A percentile compares a stretch with the other conserved stretches of the same genome.
Evolutionary conservation across 306 rosid species (phyloP).

Genomic region (Potentilla sterilis): DNA sequence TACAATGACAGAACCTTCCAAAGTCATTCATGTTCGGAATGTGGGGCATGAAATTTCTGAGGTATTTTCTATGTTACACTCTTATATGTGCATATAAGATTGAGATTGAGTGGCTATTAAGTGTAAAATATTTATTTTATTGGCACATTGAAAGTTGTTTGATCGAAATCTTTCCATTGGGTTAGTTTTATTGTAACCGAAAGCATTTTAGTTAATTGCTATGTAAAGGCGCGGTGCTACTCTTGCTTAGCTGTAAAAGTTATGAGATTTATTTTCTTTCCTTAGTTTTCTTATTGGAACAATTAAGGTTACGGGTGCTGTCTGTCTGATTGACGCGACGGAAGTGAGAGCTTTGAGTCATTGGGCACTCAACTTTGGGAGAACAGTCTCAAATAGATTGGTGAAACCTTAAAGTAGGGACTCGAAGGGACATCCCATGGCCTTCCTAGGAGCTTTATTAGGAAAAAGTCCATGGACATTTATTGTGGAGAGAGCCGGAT

Average conservation of each 20-base stretch:
- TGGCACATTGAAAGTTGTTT: neutral
- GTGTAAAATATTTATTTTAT: neutral
- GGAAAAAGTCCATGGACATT: neutral
- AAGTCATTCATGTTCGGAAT: constrained; percentile 95
- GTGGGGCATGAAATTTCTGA: constrained; percentile 95
- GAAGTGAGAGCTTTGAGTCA: neutral
- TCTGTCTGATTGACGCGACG: neutral
- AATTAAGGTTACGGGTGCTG: neutral
- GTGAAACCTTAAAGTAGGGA: neutral
- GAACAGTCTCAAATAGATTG: neutral
- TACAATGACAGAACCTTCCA: constrained; percentile 88
- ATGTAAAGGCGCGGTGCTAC: neutral
- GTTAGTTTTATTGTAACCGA: neutral
- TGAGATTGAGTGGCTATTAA: neutral
- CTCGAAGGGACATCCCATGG: neutral
- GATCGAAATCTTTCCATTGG: neutral
- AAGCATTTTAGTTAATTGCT: neutral
- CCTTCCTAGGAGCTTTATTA: neutral
- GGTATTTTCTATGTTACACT: constrained; percentile 37
- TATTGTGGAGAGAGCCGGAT: neutral
- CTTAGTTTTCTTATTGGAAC: neutral
- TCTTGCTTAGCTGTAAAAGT: neutral
- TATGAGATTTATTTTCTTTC: neutral
- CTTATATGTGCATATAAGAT: neutral
- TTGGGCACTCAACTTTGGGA: neutral